Conservation (phyloP, 805 yeast genomes). For the Candida broadrunensis region DNA sequence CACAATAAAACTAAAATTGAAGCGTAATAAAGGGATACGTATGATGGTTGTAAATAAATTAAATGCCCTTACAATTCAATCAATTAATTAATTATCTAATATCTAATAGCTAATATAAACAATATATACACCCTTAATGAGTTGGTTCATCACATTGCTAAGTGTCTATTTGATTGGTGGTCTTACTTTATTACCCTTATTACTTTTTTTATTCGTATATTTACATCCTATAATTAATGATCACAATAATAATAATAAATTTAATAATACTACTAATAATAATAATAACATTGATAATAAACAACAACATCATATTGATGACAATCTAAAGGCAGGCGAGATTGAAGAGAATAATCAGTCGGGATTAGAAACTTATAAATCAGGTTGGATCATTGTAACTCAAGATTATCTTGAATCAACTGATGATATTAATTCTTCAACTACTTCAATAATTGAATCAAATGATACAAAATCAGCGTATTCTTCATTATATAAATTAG, state of each 20-base stretch:
- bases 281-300: no score
- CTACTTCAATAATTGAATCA: constrained; percentile 41
- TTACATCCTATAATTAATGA: constrained; percentile 37
- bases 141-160: not conserved
- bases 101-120: no score
- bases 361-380: constrained; percentile 61
- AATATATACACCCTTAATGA: no score
- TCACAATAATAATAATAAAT: constrained; percentile 17
- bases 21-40: no score
- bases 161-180: constrained; percentile 58
- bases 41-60: no score
- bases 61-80: no score
- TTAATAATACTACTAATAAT: no score
- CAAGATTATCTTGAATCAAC: constrained; percentile 56
- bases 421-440: constrained; percentile 46
- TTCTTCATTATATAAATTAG: constrained; percentile 57
- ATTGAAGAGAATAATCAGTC: constrained; percentile 57
- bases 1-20: no score
- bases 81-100: no score
- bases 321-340: constrained; percentile 52
- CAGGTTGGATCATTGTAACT: constrained; percentile 86
- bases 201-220: constrained; percentile 38
- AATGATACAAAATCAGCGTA: constrained; percentile 53
- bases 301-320: no score
- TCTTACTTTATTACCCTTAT: constrained; percentile 68